Conservation (phyloP, 2,329 filamentous ascomycete species). For the Cercospora sp. region DNA sequence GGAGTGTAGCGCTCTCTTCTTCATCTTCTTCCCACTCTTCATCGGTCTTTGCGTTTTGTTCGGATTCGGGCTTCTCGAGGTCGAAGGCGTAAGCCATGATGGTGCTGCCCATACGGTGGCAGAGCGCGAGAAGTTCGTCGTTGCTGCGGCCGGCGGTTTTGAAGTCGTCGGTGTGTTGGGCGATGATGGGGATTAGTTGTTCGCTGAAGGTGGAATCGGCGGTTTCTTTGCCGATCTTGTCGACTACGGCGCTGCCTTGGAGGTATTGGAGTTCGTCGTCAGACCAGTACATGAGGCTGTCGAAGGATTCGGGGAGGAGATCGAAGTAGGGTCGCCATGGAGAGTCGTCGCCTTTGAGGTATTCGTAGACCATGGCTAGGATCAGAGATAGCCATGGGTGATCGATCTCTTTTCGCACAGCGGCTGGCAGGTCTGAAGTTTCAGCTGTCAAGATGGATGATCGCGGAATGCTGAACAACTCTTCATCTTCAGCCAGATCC, state of each 20-base stretch:
- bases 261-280: slow-evolving; percentile 68
- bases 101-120: slow-evolving; percentile 80
- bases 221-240: slow-evolving; percentile 72
- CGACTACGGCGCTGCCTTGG: slow-evolving; percentile 72
- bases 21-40: slow-evolving; percentile 46
- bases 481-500: slow-evolving; percentile 71
- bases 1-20: slow-evolving; percentile 37
- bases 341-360: slow-evolving; percentile 60
- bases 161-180: slow-evolving; percentile 42
- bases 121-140: slow-evolving; percentile 55
- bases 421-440: slow-evolving; percentile 65
- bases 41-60: slow-evolving; percentile 57
- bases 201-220: slow-evolving; percentile 70
- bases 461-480: slow-evolving; percentile 78
- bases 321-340: slow-evolving; percentile 77
- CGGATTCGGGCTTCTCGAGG: slow-evolving; percentile 55
- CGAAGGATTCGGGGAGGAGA: slow-evolving; percentile 70
- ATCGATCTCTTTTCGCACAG: slow-evolving; percentile 34
- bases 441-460: slow-evolving; percentile 68
- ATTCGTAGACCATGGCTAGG: slow-evolving; percentile 78
- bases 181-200: slow-evolving; percentile 57
- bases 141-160: slow-evolving; percentile 46
- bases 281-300: slow-evolving; percentile 90
- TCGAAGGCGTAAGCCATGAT: slow-evolving; percentile 96
- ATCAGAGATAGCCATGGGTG: slow-evolving; percentile 63